Conservation (phyloP, 495 filamentous ascomycete species). For the Hyphodiscus hymeniophilus region DNA sequence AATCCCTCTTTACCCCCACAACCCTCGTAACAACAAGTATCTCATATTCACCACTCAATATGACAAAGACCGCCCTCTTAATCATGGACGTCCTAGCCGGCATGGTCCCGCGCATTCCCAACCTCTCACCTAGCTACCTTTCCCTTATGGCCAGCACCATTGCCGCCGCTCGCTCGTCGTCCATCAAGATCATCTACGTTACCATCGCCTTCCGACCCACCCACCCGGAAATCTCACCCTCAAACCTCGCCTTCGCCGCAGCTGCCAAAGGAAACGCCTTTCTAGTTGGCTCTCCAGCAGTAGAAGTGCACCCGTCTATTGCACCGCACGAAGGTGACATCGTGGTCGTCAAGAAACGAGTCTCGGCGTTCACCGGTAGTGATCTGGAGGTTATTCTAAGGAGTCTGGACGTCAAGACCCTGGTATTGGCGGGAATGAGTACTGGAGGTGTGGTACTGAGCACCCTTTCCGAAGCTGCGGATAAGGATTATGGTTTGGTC, state of each 20-base stretch:
- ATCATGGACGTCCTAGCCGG: constrained; percentile 32
- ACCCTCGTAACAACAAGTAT: too few species aligned
- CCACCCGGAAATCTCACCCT: constrained; percentile 25
- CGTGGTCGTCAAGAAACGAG: constrained; percentile 29
- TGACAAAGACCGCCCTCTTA: constrained; percentile 28
- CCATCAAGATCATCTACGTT: constrained; percentile 27
- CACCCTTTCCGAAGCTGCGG: constrained; percentile 30
- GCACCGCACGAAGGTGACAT: constrained; percentile 21
- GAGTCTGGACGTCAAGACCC: constrained; percentile 20
- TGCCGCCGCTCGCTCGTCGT: constrained; percentile 22
- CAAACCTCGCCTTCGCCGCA: constrained; percentile 20
- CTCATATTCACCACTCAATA: constrained; percentile 7
- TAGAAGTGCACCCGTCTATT: constrained; percentile 24
- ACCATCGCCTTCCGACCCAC: constrained; percentile 27
- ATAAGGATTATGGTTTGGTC: constrained; percentile 30
- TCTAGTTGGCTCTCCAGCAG: constrained; percentile 18
- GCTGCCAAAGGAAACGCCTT: constrained; percentile 19
- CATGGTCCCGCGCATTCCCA: constrained; percentile 18
- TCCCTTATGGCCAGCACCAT: constrained; percentile 21
- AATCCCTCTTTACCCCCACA: too few species aligned
- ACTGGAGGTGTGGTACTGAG: constrained; percentile 35
- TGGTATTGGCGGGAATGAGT: constrained; percentile 29
- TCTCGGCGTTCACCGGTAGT: constrained; percentile 30
- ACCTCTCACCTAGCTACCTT: constrained; percentile 19
- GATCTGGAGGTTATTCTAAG: constrained; percentile 32